Percentiles rank a stretch among this genome's conserved stretches.
Conservation (phyloP, 2,329 filamentous ascomycete species). For the Penicillium glabrum region DNA sequence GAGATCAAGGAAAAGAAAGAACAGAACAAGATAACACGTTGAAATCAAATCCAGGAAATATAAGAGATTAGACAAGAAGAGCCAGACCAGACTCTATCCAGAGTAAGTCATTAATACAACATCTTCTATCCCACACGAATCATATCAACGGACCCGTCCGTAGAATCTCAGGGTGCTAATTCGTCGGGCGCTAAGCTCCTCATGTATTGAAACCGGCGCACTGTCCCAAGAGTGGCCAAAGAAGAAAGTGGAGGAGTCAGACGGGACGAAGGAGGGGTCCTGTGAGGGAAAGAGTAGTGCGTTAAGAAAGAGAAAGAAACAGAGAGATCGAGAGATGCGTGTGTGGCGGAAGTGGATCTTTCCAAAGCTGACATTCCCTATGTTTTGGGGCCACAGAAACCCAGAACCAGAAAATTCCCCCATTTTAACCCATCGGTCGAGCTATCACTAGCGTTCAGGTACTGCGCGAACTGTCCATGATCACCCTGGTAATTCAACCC, state of each 20-base stretch:
- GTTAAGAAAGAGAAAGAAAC: neutral
- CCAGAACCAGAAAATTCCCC: neutral
- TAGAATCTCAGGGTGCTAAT: neutral
- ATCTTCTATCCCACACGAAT: slow-evolving; percentile 9
- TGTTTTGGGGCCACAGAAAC: neutral
- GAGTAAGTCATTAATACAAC: slow-evolving; percentile 6
- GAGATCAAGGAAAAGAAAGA: slow-evolving; percentile 1
- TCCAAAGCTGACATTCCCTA: slow-evolving; percentile 13
- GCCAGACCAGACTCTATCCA: neutral
- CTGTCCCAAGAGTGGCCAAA: slow-evolving; percentile 1
- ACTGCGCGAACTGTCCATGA: neutral
- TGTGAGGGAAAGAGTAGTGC: neutral
- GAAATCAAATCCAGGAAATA: slow-evolving; percentile 2
- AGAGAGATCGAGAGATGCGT: slow-evolving; percentile 9
- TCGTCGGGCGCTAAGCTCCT: slow-evolving; percentile 1
- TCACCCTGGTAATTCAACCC: neutral
- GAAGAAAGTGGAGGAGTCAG: slow-evolving; percentile 8
- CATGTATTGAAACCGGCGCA: slow-evolving; percentile 5
- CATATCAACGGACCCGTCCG: slow-evolving; percentile 9
- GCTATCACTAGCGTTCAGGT: slow-evolving; percentile 8
- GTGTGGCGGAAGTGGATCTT: slow-evolving; percentile 18
- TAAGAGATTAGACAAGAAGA: slow-evolving; percentile 1
- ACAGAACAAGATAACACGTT: slow-evolving; percentile 1
- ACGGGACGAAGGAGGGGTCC: neutral
- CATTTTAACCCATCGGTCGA: neutral